phyloP scores from a whole-genome alignment of 1,284 basidiomycete genomes.

The Gomphus sp. region DNA sequence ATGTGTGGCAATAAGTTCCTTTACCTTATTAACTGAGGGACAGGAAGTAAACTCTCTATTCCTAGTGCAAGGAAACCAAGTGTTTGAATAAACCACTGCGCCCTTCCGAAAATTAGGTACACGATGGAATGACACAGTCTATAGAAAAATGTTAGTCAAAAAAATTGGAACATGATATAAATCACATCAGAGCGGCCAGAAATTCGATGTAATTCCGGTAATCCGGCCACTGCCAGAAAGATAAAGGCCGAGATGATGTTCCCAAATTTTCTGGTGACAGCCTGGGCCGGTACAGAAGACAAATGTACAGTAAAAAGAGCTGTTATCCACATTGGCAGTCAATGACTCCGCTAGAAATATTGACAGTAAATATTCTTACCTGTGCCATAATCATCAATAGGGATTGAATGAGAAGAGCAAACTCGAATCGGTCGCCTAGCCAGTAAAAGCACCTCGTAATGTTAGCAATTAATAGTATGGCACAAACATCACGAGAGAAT shows the following conservation, averaged over 20 bases:
- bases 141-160: neutral
- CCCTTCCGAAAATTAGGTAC: conserved; percentile 67
- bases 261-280: conserved; percentile 49
- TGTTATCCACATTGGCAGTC: conserved; percentile 6
- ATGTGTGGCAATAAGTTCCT: conserved; percentile 16
- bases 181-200: conserved; percentile 69
- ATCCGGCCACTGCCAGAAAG: conserved; percentile 81
- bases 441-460: conserved; percentile 84
- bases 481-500: conserved; percentile 77
- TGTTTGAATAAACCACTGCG: conserved; percentile 49
- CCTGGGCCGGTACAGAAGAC: conserved; percentile 57
- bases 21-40: conserved; percentile 71
- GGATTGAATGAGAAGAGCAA: conserved; percentile 67
- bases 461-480: conserved; percentile 74
- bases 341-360: conserved; percentile 4
- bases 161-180: conserved; percentile 14
- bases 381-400: conserved; percentile 76
- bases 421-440: conserved; percentile 75
- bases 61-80: conserved; percentile 76
- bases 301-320: conserved; percentile 56
- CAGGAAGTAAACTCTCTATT: conserved; percentile 73
- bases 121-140: conserved; percentile 65
- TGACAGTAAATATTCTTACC: conserved; percentile 30
- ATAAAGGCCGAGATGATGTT: conserved; percentile 55
- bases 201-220: conserved; percentile 78